Evolutionary conservation across 1,139 yeast genomes (phyloP).

Genomic region (Suhomyces wounanorum): DNA sequence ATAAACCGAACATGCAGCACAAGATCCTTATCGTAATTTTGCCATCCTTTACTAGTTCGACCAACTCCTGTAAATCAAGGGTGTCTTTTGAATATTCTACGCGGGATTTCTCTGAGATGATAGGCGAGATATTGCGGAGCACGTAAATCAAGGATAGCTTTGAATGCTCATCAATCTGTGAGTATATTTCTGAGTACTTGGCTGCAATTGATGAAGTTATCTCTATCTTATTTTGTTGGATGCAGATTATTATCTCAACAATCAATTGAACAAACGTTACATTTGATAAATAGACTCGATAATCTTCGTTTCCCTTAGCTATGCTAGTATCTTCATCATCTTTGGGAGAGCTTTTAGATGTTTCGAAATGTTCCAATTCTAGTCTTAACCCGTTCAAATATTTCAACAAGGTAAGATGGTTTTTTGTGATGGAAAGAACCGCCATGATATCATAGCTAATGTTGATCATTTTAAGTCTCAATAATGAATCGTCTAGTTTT

Average conservation of each 20-base stretch:
- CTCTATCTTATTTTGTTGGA: neutral
- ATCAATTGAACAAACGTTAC: slow-evolving; percentile 24
- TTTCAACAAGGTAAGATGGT: slow-evolving; percentile 31
- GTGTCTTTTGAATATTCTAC: slow-evolving; percentile 4
- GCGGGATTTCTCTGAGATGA: slow-evolving; percentile 3
- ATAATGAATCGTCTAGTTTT: slow-evolving; percentile 6
- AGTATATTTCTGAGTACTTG: slow-evolving; percentile 12
- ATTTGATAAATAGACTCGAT: slow-evolving; percentile 22
- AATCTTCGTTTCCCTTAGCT: slow-evolving; percentile 1
- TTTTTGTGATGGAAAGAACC: slow-evolving; percentile 33
- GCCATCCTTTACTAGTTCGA: slow-evolving; percentile 22
- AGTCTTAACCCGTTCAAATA: slow-evolving; percentile 27
- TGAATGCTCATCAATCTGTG: slow-evolving; percentile 13
- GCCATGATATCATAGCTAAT: slow-evolving; percentile 38
- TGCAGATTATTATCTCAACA: slow-evolving; percentile 14
- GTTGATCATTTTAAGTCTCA: slow-evolving; percentile 27
- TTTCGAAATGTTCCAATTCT: slow-evolving; percentile 15
- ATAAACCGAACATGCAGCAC: slow-evolving; percentile 35
- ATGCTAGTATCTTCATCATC: neutral
- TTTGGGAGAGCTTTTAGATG: neutral
- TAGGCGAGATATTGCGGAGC: slow-evolving; percentile 23
- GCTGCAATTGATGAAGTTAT: slow-evolving; percentile 2
- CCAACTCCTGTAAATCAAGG: slow-evolving; percentile 17
- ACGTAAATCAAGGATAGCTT: slow-evolving; percentile 21
- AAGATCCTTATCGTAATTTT: slow-evolving; percentile 31